These are phyloP conservation scores for Sordaria brevicollis DNA, from an alignment of 495 filamentous ascomycete species.

Conservation along the genomic window DNA sequence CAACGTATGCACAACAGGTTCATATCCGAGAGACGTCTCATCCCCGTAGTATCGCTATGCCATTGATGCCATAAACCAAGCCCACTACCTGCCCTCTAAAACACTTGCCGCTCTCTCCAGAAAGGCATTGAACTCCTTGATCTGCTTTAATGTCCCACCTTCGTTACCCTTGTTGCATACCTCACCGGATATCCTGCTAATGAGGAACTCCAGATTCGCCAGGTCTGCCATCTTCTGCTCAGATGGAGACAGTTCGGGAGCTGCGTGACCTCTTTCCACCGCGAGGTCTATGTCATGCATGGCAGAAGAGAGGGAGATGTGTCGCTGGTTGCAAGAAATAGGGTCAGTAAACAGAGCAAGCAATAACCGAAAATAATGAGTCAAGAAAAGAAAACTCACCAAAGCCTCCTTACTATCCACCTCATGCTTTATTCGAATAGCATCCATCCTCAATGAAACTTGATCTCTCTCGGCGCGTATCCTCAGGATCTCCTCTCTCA, in stretches of 20 bases:
- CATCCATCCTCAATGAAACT: slow-evolving; percentile 59
- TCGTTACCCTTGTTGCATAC: slow-evolving; percentile 30
- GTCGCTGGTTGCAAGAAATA: slow-evolving; percentile 24
- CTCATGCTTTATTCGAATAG: slow-evolving; percentile 51
- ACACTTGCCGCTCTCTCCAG: slow-evolving; percentile 40
- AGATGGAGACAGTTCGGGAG: slow-evolving; percentile 24
- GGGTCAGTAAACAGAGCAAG: background rate
- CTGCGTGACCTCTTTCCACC: slow-evolving; percentile 34
- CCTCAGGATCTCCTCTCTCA: slow-evolving; percentile 53
- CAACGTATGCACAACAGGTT: background rate
- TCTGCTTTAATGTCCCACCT: slow-evolving; percentile 40
- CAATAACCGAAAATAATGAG: background rate
- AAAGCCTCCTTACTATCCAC: slow-evolving; percentile 34
- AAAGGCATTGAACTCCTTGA: slow-evolving; percentile 47
- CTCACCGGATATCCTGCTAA: slow-evolving; percentile 36
- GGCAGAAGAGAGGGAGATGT: slow-evolving; percentile 36
- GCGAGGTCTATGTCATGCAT: slow-evolving; percentile 48
- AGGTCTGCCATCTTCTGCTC: slow-evolving; percentile 31
- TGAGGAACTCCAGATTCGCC: slow-evolving; percentile 37
- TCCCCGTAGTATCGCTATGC: background rate
- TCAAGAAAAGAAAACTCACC: slow-evolving; percentile 20
- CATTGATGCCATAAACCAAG: background rate
- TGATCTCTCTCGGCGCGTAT: slow-evolving; percentile 55
- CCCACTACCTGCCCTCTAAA: slow-evolving; percentile 30
- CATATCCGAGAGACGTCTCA: background rate